These are phyloP conservation scores for Waltergamsia citrina DNA, from an alignment of 2,329 filamentous ascomycete species.

Conservation along the genomic window DNA sequence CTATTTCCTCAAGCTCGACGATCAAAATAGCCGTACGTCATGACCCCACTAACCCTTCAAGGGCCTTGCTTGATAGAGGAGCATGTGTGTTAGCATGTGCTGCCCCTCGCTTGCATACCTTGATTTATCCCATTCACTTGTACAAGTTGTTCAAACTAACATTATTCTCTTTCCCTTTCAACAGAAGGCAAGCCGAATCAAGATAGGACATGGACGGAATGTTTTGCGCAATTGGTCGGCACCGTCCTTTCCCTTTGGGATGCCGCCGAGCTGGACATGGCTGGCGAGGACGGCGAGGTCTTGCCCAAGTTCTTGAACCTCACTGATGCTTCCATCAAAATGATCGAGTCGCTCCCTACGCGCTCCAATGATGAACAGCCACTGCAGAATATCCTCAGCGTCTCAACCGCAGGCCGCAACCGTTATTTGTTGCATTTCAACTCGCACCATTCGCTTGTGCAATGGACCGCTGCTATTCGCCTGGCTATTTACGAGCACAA, in stretches of 20 bases:
- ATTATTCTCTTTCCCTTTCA: constrained; percentile 3
- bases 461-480: constrained; percentile 93
- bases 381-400: constrained; percentile 87
- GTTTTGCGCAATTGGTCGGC: constrained; percentile 91
- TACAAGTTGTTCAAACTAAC: too few relatives aligned
- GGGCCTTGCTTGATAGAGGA: too few relatives aligned
- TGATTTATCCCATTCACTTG: too few relatives aligned
- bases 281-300: constrained; percentile 76
- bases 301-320: constrained; percentile 91
- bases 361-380: constrained; percentile 67
- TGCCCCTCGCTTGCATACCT: too few relatives aligned
- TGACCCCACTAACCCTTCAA: too few relatives aligned
- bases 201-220: constrained; percentile 90
- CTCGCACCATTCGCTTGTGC: constrained; percentile 81
- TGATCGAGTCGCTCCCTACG: constrained; percentile 89
- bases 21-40: constrained; percentile 79
- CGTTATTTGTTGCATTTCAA: constrained; percentile 95
- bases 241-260: constrained; percentile 96
- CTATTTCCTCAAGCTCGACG: constrained; percentile 93
- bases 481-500: constrained; percentile 92
- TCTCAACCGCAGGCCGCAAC: constrained; percentile 92
- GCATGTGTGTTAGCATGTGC: too few relatives aligned
- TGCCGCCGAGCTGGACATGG: constrained; percentile 80
- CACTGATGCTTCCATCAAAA: constrained; percentile 94
- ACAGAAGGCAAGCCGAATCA: constrained; percentile 77